Evolutionary conservation across 1,139 yeast species (phyloP), one percentile per base, ranked within the genome.

Genomic region (Blastobotrys proliferans): DNA sequence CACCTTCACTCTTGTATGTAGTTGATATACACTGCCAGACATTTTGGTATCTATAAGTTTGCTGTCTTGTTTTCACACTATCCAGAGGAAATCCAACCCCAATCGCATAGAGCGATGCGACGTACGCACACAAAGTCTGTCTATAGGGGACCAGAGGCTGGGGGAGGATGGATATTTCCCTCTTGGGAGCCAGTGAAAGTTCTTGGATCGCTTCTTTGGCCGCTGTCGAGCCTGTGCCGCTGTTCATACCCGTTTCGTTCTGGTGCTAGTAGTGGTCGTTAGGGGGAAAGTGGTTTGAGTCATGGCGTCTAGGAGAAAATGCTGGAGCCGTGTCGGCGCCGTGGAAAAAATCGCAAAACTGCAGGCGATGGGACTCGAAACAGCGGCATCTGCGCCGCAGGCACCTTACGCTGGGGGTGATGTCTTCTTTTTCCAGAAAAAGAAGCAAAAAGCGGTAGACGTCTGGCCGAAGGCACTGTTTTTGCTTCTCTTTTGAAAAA

Each of bases 11-110:
- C 9, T 58, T 55, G 34, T 78, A 68, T 0, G 95, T 83, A 41
- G 72, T 68, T 26, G 58, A 58, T 13, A 82, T 66, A 58, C 95
- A 86, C 45, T 78, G 79, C 50, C 71, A 62, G 36, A 81, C 74
- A 36, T 77, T 72, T 10, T 67, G 66, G 62, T 77, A 85, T 37
- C 74, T 72, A 61, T 84, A 83, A 0, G 95, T 83, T 60, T 87
- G 95, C 77, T 84, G 80, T 50, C 95, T 66, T 0, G 94, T 85
- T 61, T 87, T 87, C 45, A 87, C 72, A 9, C 94, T 82, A 59
- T 87, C 96, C 39, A 87, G 62, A 0, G 96, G 96, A 57, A 81
- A 86, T 8, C 94, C 94, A n/a, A 79, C 72, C 5, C 79, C 70
- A 0, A 90, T 83, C 11, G 92, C 75, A 11, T 76, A 64, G 40